Evolutionary conservation across 352 stramenopile species (phyloP).

Genomic region (Pythium biforme): DNA sequence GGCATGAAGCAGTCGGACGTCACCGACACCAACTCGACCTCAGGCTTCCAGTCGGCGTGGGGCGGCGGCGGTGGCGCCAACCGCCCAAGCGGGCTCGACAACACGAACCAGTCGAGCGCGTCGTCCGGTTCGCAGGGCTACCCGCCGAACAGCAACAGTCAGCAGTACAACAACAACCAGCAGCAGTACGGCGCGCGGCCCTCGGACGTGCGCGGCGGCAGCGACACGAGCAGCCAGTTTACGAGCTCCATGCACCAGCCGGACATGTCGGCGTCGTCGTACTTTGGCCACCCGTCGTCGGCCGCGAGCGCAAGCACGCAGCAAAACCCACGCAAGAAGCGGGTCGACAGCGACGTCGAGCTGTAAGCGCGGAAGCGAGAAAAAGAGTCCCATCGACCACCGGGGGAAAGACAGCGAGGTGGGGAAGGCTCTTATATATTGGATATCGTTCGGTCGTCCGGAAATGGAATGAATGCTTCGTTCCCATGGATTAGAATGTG

Average conservation of each 20-base stretch:
- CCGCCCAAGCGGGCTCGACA: conserved; percentile 30
- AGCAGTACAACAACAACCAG: not conserved
- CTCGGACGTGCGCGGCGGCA: conserved; percentile 9
- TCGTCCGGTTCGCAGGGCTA: conserved; percentile 25
- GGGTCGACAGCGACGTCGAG: conserved; percentile 65
- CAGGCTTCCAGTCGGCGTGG: conserved; percentile 32
- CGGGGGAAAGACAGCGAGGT: no score
- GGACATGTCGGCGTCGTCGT: conserved; percentile 8
- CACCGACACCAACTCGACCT: conserved; percentile 30
- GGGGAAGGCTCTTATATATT: no score
- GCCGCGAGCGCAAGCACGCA: conserved; percentile 18
- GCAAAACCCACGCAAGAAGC: conserved; percentile 28
- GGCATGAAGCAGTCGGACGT: conserved; percentile 22
- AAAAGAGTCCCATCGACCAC: not conserved
- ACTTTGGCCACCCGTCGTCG: conserved; percentile 9
- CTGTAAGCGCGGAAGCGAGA: conserved; percentile 28
- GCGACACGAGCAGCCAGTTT: conserved; percentile 27
- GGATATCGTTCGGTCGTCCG: not conserved
- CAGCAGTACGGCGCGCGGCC: conserved; percentile 19
- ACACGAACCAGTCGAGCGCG: conserved; percentile 40
- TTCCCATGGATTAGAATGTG: not conserved
- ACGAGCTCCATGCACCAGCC: conserved; percentile 28
- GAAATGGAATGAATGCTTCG: not conserved
- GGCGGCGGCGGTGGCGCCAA: conserved; percentile 5
- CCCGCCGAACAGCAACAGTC: not conserved